Evolutionary conservation across 1,284 basidiomycete species (phyloP).

Genomic region (Golubevia sp.): DNA sequence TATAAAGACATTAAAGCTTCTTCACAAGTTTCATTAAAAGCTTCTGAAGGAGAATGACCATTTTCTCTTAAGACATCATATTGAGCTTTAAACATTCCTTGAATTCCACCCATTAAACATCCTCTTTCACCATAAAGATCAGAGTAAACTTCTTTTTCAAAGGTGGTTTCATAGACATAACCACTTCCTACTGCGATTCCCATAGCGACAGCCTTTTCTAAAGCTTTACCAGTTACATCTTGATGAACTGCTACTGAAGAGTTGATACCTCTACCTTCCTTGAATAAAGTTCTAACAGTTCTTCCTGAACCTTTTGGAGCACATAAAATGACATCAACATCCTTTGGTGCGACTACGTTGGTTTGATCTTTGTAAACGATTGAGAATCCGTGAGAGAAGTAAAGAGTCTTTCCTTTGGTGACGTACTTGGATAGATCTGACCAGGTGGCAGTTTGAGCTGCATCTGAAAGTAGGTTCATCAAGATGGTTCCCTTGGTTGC

Average conservation of each 20-base stretch:
- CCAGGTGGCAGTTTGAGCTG: not conserved
- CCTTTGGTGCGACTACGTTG: not conserved
- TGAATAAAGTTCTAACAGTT: not conserved
- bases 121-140: not conserved
- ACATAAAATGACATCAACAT: not conserved
- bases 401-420: not conserved
- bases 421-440: not conserved
- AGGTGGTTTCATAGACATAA: not conserved
- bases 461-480: not conserved
- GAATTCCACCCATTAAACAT: not conserved
- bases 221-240: not conserved
- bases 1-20: not conserved
- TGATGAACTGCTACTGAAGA: not conserved
- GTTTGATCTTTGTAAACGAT: not conserved
- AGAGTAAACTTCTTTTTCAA: not conserved
- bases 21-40: constrained; percentile 1
- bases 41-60: not conserved
- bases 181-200: not conserved
- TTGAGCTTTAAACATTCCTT: not conserved
- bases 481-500: not conserved
- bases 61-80: not conserved
- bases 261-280: not conserved
- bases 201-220: not conserved
- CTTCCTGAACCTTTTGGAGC: not conserved
- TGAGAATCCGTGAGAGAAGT: not conserved